Conservation (phyloP, 257 asterid genomes). For the Solanum boliviense region DNA sequence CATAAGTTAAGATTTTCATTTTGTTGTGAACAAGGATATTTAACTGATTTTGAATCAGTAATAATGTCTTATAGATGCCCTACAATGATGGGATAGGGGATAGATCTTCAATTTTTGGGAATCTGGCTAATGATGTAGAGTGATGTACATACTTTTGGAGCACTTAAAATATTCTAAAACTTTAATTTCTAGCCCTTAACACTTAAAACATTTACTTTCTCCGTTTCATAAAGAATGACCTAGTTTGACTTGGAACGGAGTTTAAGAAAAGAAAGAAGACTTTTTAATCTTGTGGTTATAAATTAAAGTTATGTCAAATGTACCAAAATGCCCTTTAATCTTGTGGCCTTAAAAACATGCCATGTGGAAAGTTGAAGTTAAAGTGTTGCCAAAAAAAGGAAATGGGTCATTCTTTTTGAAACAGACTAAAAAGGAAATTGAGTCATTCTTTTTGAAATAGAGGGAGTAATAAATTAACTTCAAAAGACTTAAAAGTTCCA, state of each 20-base stretch:
- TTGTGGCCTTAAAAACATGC: too few relatives aligned
- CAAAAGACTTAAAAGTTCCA: background rate
- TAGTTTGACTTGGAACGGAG: too few relatives aligned
- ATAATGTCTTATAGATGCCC: background rate
- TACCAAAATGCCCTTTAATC: too few relatives aligned
- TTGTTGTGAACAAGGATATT: background rate
- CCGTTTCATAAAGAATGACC: too few relatives aligned
- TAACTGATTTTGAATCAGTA: background rate
- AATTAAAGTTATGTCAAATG: too few relatives aligned
- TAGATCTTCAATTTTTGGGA: background rate
- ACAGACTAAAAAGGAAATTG: too few relatives aligned
- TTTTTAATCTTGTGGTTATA: too few relatives aligned
- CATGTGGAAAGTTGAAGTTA: too few relatives aligned
- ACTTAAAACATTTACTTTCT: background rate
- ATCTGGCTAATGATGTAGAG: background rate
- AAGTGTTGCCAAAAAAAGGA: too few relatives aligned
- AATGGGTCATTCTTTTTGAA: too few relatives aligned
- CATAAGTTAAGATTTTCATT: background rate
- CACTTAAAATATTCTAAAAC: background rate
- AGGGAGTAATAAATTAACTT: background rate
- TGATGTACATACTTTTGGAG: background rate
- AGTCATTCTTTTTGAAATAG: too few relatives aligned
- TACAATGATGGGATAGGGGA: background rate
- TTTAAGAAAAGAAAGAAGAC: too few relatives aligned
- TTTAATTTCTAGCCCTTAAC: background rate